Evolutionary conservation across 805 yeast species (phyloP).

Genomic region (Cyberlindnera veronae): DNA sequence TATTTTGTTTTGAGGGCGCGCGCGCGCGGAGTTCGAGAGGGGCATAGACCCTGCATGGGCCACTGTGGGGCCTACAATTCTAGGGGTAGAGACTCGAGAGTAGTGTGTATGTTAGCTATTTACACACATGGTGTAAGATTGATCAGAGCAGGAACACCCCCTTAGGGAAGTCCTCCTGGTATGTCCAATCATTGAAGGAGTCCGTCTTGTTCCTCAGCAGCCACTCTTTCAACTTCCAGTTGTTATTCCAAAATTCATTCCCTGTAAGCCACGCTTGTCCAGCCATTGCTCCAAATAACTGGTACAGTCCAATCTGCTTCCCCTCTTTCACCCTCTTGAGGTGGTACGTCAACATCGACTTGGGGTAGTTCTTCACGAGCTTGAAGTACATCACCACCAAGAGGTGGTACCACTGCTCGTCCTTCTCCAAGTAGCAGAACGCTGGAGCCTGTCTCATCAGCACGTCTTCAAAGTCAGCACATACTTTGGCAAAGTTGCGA

Average conservation of each 20-base stretch:
- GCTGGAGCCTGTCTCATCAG: constrained; percentile 27
- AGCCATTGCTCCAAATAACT: constrained; percentile 5
- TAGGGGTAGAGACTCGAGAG: no score
- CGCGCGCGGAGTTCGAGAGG: no score
- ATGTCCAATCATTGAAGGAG: constrained; percentile 10
- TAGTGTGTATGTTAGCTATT: no score
- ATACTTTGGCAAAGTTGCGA: constrained; percentile 44
- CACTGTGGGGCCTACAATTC: no score
- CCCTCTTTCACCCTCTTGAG: constrained; percentile 4
- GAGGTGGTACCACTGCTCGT: constrained; percentile 17
- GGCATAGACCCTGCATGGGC: no score
- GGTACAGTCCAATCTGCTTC: constrained; percentile 1
- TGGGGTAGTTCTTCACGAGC: constrained; percentile 23
- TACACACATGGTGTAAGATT: neutral
- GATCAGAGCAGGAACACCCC: constrained; percentile 10
- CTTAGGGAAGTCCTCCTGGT: constrained; percentile 6
- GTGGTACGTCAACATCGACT: constrained; percentile 13
- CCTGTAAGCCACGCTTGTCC: constrained; percentile 2
- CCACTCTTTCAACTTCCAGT: constrained; percentile 19
- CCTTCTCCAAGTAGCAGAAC: constrained; percentile 5
- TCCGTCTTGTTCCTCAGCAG: neutral
- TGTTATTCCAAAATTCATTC: constrained; percentile 13
- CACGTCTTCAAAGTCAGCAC: constrained; percentile 44
- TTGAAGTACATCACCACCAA: constrained; percentile 20
- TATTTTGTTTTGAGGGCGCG: no score